A percentile compares a stretch with the other conserved stretches of the same genome.
Conservation (phyloP, 495 filamentous ascomycete genomes). For the Podospora anserina region DNA sequence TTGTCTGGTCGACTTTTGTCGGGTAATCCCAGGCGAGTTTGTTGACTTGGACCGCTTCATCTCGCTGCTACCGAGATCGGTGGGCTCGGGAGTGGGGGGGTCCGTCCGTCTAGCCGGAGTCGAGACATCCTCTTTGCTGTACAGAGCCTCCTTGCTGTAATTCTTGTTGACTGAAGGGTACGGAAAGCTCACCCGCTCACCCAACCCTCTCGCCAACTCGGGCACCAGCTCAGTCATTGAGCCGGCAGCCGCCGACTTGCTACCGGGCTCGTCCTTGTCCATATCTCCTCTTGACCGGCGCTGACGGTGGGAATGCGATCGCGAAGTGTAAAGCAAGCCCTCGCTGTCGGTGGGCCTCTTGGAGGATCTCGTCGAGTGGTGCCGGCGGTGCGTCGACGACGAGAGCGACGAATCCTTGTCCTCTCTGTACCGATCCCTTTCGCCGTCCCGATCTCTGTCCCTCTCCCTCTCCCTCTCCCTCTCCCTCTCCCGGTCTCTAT, state of each 20-base stretch:
- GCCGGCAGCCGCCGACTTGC: slow-evolving; percentile 29
- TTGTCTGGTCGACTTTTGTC: slow-evolving; percentile 33
- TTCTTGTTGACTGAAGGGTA: slow-evolving; percentile 88
- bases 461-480: slow-evolving; percentile 22
- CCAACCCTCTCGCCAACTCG: slow-evolving; percentile 45
- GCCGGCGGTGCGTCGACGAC: slow-evolving; percentile 17
- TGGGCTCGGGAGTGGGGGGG: slow-evolving; percentile 74
- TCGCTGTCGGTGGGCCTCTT: slow-evolving; percentile 41
- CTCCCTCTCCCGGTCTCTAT: slow-evolving; percentile 20
- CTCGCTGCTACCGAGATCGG: slow-evolving; percentile 62
- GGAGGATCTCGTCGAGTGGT: slow-evolving; percentile 38
- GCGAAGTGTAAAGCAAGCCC: slow-evolving; percentile 15
- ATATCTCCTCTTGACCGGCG: slow-evolving; percentile 39
- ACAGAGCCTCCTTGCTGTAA: slow-evolving; percentile 78
- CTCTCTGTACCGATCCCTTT: slow-evolving; percentile 28
- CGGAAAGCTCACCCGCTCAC: slow-evolving; percentile 58
- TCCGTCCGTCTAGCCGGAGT: slow-evolving; percentile 39
- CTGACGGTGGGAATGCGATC: slow-evolving; percentile 39
- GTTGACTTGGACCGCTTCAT: slow-evolving; percentile 41
- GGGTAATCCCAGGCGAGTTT: slow-evolving; percentile 24
- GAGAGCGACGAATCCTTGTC: slow-evolving; percentile 28
- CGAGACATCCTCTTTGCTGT: slow-evolving; percentile 56
- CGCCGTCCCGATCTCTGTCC: slow-evolving; percentile 16
- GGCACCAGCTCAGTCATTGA: slow-evolving; percentile 50
- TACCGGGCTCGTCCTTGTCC: slow-evolving; percentile 33